Percentiles rank a stretch among this genome's conserved stretches.
phyloP scores from a whole-genome alignment of 2,329 filamentous ascomycete species.

The Venturia oleaginea region DNA sequence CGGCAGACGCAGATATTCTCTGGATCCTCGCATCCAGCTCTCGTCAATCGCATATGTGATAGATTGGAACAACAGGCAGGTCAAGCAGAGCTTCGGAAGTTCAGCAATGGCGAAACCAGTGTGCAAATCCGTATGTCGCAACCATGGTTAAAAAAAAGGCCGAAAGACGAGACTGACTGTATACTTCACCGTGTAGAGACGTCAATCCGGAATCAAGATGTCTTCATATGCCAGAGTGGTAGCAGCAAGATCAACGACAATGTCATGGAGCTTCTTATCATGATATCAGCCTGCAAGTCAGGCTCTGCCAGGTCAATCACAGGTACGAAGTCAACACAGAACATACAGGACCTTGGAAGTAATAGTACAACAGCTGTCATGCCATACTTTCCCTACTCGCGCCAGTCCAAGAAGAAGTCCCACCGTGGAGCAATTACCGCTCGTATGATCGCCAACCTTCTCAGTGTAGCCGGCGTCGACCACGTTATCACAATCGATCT shows the following conservation, averaged over 20 bases:
- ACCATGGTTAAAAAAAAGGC: neutral
- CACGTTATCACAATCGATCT: slow-evolving; percentile 97
- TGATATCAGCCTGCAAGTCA: slow-evolving; percentile 98
- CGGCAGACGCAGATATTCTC: slow-evolving; percentile 59
- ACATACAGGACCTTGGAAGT: neutral
- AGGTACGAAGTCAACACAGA: slow-evolving; percentile 47
- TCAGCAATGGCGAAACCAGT: slow-evolving; percentile 61
- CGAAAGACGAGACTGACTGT: neutral
- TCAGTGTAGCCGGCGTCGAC: slow-evolving; percentile 87
- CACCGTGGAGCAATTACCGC: slow-evolving; percentile 94
- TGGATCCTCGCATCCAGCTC: slow-evolving; percentile 54
- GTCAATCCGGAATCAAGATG: slow-evolving; percentile 91
- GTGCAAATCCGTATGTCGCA: slow-evolving; percentile 50
- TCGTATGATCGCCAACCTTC: slow-evolving; percentile 90
- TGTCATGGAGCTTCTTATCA: slow-evolving; percentile 98
- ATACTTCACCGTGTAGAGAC: slow-evolving; percentile 30
- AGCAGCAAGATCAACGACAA: slow-evolving; percentile 96
- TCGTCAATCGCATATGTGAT: slow-evolving; percentile 58
- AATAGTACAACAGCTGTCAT: slow-evolving; percentile 56
- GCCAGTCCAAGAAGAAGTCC: slow-evolving; percentile 98
- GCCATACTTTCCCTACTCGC: slow-evolving; percentile 97
- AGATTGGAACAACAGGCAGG: slow-evolving; percentile 52
- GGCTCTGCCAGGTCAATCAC: slow-evolving; percentile 95
- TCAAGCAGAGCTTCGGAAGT: slow-evolving; percentile 54
- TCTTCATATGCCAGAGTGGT: slow-evolving; percentile 96